Base-by-base conservation (phyloP, 1,284 basidiomycete genomes). In the Sanghuangporus baumii region DNA sequence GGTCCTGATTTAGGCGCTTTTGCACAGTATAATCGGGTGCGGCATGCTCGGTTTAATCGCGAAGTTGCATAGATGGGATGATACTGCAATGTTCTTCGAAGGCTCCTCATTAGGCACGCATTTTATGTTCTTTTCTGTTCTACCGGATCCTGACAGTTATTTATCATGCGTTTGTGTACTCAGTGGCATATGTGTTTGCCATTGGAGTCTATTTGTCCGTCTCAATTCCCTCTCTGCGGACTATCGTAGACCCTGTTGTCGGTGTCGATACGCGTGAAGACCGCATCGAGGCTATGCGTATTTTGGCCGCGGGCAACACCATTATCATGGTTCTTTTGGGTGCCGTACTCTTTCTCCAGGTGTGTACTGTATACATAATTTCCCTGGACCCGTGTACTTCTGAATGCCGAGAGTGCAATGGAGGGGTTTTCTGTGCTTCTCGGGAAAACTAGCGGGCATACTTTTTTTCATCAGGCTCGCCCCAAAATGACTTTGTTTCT, bases 21-120 rank as follows among this genome's bases (percentile, higher is more conserved):
- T 96, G 66, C 93, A 96, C 74, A 89, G 83, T 43, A 85, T 94
- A 72, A 81, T 93, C 63, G 88, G 83, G 16, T 78, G 94, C 7
- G 90, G 91, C 16, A 72, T 96, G 51, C 67, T 89, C 34, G 87
- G 87, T 3, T 78, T 94, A 60, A 70, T 93, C 14, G 80, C 84
- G 60, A 96, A 96, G 75, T 78, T 96, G 65, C 81, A 90, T 74
- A 83, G 80, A 67, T 96, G 93, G 92, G 87, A 87, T 72, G 93
- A 96, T 70, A 92, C 89, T 68, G 94, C 94, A 14, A 83, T 94
- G 77, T 94, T 92, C 78, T 96, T 96, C 72, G 94, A 96, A 74
- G 94, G 94, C 43, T 86, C 88, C 34, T 86, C 85, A 67, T 76
- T 95, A 65, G 90, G 93, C 94, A 46, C 20, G 67, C 69, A 81